Evolutionary conservation across 345 rosid genomes (phyloP), one percentile per base, ranked within the genome.

Genomic region (Camelina neglecta): DNA sequence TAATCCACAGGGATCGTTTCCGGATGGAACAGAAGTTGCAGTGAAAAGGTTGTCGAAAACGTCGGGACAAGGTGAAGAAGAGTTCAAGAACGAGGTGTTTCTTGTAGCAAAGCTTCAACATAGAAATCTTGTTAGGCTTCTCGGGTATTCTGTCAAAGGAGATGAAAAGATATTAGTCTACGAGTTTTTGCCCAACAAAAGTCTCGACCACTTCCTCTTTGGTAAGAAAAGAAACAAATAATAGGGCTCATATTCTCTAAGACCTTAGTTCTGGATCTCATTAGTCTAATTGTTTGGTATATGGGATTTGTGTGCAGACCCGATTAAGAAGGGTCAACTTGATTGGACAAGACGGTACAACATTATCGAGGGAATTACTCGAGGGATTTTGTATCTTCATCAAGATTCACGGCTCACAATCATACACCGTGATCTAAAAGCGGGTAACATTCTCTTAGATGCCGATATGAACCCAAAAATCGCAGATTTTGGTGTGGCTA

Each of bases 81-180:
- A 38, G 11, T 38, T 38, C 11, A 38, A 38, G 41, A 38, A 38
- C 41, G 41, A 38, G 41, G 41, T 38, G 3, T 38, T 38, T 38
- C 41, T 38, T 38, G 41, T 38, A 38, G 41, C 41, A 38, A 65
- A 48, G 50, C 89, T 87, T 53, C 91, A 70, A 18, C 86, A 85
- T 58, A 76, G 58, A 69, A 87, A 87, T 55, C 83, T 87, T 2
- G 86, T 83, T 26, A 82, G 81, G 60, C 80, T 87, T 55, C 55
- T 85, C 4, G 87, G 90, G 1, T 85, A 79, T 35, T 80, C 81
- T 62, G 26, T 81, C 39, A 53, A 82, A 49, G 81, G 77, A 69
- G 84, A 77, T 0, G 89, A 87, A 38, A 78, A 73, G 45, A 76
- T 87, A 16, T 3, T 62, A 1, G 62, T 72, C 11, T 72, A 72